Conservation (phyloP, 1,139 yeast species). For the Hansenula sp. region DNA sequence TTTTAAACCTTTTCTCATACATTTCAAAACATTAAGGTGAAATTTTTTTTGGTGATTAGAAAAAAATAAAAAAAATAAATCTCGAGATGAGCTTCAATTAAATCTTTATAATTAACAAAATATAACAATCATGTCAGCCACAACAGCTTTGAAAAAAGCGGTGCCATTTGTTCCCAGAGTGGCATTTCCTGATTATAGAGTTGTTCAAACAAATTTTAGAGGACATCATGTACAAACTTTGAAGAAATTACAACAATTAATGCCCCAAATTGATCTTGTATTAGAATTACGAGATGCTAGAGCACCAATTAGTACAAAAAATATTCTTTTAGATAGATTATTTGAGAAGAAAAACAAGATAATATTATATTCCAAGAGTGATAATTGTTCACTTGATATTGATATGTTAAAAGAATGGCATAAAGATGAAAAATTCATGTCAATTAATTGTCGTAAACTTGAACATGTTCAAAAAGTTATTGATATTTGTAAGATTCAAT, state of each 20-base stretch:
- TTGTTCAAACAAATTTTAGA: slow-evolving; percentile 74
- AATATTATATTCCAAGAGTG: slow-evolving; percentile 67
- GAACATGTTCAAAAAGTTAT: slow-evolving; percentile 50
- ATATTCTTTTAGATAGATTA: slow-evolving; percentile 71
- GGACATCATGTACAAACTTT: slow-evolving; percentile 90
- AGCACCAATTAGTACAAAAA: slow-evolving; percentile 83
- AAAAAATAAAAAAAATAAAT: not conserved
- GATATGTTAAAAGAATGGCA: slow-evolving; percentile 50
- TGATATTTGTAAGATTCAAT: slow-evolving; percentile 40
- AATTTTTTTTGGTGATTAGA: too few relatives aligned
- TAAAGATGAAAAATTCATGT: slow-evolving; percentile 47
- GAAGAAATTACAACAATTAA: slow-evolving; percentile 58
- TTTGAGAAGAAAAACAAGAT: slow-evolving; percentile 55
- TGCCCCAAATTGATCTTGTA: slow-evolving; percentile 78
- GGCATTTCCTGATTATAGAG: slow-evolving; percentile 63
- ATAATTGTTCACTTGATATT: slow-evolving; percentile 29
- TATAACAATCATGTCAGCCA: too few relatives aligned
- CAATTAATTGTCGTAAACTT: slow-evolving; percentile 54
- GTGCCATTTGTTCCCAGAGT: slow-evolving; percentile 37
- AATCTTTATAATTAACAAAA: too few relatives aligned
- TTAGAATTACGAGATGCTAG: slow-evolving; percentile 84
- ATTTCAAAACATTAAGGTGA: too few relatives aligned
- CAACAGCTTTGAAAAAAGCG: too few relatives aligned
- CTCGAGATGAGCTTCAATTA: not conserved
- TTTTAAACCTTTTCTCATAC: too few relatives aligned